These are phyloP conservation scores for Pleurotus djamor DNA, from an alignment of 768 basidiomycete genomes.

Conservation along the genomic window DNA sequence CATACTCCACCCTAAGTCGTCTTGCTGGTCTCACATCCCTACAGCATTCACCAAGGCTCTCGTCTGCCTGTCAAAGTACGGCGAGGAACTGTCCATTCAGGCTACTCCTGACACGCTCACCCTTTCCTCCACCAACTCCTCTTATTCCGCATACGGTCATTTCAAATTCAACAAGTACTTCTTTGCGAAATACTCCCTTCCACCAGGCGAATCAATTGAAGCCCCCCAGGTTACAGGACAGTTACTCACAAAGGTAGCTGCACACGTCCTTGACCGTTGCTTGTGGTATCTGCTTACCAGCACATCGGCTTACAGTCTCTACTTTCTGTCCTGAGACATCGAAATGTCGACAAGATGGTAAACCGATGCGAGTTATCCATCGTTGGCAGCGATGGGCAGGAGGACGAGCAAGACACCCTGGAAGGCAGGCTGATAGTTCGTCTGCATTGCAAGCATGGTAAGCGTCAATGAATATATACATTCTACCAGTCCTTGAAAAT, in stretches of 20 bases:
- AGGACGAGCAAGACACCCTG: conserved; percentile 47
- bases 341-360: conserved; percentile 72
- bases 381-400: conserved; percentile 23
- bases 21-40: conserved; percentile 13
- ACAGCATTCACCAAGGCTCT: conserved; percentile 75
- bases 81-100: conserved; percentile 74
- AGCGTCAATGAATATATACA: conserved; percentile 7
- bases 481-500: conserved; percentile 4
- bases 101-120: conserved; percentile 60
- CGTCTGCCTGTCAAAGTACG: conserved; percentile 76
- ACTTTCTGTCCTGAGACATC: conserved; percentile 71
- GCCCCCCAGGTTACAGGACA: conserved; percentile 54
- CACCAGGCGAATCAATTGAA: conserved; percentile 31
- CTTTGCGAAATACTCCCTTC: conserved; percentile 66
- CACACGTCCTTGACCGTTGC: too few relatives aligned
- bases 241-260: conserved; percentile 60
- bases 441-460: conserved; percentile 84
- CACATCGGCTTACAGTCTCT: conserved; percentile 42
- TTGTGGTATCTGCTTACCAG: too few relatives aligned
- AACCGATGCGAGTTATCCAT: conserved; percentile 77
- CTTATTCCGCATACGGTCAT: conserved; percentile 79
- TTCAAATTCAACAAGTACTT: conserved; percentile 69
- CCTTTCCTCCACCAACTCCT: conserved; percentile 75
- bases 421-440: conserved; percentile 74
- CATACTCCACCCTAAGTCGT: conserved; percentile 10